Base-by-base conservation (phyloP, 306 rosid species). In the Glycyrrhiza uralensis region DNA sequence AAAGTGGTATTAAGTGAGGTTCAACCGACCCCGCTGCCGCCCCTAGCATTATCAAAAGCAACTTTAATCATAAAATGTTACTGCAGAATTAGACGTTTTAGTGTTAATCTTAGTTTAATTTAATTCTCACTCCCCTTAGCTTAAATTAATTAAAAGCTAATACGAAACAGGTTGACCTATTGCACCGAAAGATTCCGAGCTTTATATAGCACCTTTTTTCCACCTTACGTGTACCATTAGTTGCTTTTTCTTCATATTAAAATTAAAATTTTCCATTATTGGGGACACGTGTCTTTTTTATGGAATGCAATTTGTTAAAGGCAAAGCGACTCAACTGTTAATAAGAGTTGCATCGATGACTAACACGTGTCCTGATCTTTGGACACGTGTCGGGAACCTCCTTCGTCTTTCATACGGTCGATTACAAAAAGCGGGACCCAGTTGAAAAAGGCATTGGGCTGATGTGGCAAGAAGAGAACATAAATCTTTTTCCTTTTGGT, bases 31-130 rank as follows among this genome's bases (percentile, higher is more conserved):
- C 81, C 42, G 54, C 75, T 14, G 46, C 81, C 67, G 45, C 41
- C 78, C 87, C 57, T 57, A 1, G 20, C 80, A 68, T 69, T 82
- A 73, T 74, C 7, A 77, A 77, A 66, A 41, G 10, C 36, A 59
- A 45, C 72, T 50, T 49, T 79, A 71, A 46, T 55, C 7, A 13
- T n/a, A 22, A 23, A 77, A 80, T 54, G 72, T 67, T 69, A 70
- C 75, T 19, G 10, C 11, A 60, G 41, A 80, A 10, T 51, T 72
- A 8, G 39, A 70, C 51, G 4, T 30, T 66, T 76, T 30, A 49
- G 30, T 50, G 35, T 74, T 63, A 63, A 51, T 23, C 64, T 24
- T 7, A 11, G 18, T 62, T 74, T 74, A 46, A n/a, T 61, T 60
- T 9, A 60, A 22, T 8, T 61, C 30, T 61, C 51, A 24, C 41